Base-by-base conservation (phyloP, 169 alveolate genomes). In the Plasmodium adleri region DNA sequence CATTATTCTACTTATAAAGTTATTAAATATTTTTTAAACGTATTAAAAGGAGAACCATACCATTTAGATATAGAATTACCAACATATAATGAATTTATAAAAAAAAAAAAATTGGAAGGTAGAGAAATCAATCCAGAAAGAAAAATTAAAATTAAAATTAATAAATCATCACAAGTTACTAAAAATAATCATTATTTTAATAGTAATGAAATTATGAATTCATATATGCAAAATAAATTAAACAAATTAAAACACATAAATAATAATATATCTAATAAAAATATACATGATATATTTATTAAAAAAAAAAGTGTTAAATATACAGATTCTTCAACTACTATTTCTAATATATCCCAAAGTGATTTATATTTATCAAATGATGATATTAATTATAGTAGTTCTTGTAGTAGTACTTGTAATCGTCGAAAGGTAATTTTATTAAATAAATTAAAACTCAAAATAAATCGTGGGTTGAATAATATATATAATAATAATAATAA, bases 1-100 rank as follows among this genome's bases (percentile, higher is more conserved):
- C 91, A 83, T 50, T 83, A 83, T 72, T 68, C 85, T 43, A 83
- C 91, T 10, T 83, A 83, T 60, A 83, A 83, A 68, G 83, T 83
- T 12, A 83, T 83, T 39, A 83, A 68, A 83, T 83, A 83, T 17
- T 67, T 83, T 83, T 72, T 68, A 50, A 26, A 56, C 15, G 59
- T 83, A 24, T 72, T 83, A 52, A 83, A 58, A n/a, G 83, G 83
- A 49, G 91, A 67, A n/a, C 91, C 91, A 13, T 83, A 54, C 24
- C 66, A 67, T 72, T 62, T 83, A 43, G 58, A 83, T 83, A 28
- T 68, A 13, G 70, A 83, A 56, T 12, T 83, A 7, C 91, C 91
- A 32, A 78, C 83, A 8, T 68, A 52, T 15, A 83, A 83, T 28
- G 17, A 24, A 10, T 68, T 83, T 54, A 22, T 83, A 15, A 83